Evolutionary conservation across 164 flowering plant genomes (phyloP), one percentile per base, ranked within the genome.

Genomic region (Liquidambar formosana): DNA sequence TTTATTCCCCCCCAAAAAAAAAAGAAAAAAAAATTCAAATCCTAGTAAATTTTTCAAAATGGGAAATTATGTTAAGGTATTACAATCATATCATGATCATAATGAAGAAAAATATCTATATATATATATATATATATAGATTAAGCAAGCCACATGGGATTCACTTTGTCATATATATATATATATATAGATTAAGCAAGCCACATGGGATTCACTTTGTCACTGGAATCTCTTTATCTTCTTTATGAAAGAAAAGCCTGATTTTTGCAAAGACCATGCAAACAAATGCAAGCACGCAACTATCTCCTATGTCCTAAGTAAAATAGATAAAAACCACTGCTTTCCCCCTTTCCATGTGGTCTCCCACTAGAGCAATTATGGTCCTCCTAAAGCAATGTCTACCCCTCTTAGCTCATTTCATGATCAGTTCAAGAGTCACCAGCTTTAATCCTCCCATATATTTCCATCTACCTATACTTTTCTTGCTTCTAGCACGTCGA

Each of bases 341-440:
- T 73, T 67, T 65, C 44, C 2, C 68, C n/a, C 67, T 73, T 73
- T 73, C 76, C 76, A 62, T 53, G 76, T 63, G 18, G 63, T 47
- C 33, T 18, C 61, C 71, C 76, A 67, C 71, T 70, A 65, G 61
- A 18, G 0, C 64, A 18, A 56, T 27, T 16, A 65, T 13, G 19
- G 57, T 22, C n/a, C 23, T 1, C 10, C 25, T 22, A 8, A 53
- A 8, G 9, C 10, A 53, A 14, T 16, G 57, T 21, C 10, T 53
- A 19, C 19, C 11, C 22, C 12, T 14, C 8, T 23, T 13, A 56
- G 12, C 10, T 22, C 10, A 18, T 10, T 56, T 22, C 59, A 56
- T 25, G 28, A n/a, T n/a, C n/a, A n/a, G n/a, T n/a, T n/a, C n/a
- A n/a, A n/a, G n/a, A n/a, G n/a, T n/a, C n/a, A n/a, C n/a, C n/a